A percentile compares a stretch with the other conserved stretches of the same genome.
These are phyloP conservation scores for Sporothrix protearum DNA, from an alignment of 2,329 filamentous ascomycete genomes.

Conservation along the genomic window DNA sequence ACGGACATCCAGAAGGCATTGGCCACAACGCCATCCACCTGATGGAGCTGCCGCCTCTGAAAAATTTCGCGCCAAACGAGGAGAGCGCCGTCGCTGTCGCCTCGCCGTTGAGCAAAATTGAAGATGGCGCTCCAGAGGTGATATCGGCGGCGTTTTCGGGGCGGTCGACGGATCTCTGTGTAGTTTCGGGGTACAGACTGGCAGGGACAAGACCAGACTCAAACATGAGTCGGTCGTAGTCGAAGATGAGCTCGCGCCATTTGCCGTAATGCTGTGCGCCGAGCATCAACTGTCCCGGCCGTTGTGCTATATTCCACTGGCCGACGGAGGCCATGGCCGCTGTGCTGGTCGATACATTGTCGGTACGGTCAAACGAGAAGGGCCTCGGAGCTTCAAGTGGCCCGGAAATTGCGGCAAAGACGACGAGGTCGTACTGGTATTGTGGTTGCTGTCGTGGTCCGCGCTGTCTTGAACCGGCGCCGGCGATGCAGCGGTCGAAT, in stretches of 20 bases:
- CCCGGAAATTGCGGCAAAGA: neutral
- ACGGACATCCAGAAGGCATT: constrained; percentile 35
- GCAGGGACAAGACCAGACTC: constrained; percentile 30
- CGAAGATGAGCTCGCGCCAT: constrained; percentile 31
- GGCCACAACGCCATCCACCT: constrained; percentile 31
- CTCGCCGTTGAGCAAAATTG: constrained; percentile 33
- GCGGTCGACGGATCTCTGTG: constrained; percentile 31
- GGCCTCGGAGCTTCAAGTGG: constrained; percentile 25
- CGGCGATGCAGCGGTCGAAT: neutral
- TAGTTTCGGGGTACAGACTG: neutral
- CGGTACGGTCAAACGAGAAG: neutral
- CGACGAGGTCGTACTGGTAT: neutral
- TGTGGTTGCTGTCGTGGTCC: neutral
- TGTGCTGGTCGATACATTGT: neutral
- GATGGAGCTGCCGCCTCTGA: constrained; percentile 29
- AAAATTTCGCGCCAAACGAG: constrained; percentile 33
- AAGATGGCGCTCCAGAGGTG: constrained; percentile 36
- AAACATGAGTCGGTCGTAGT: constrained; percentile 31
- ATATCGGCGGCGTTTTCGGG: constrained; percentile 33
- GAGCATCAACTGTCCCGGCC: constrained; percentile 19
- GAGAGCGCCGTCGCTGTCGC: constrained; percentile 30
- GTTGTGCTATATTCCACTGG: neutral
- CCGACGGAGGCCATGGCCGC: neutral
- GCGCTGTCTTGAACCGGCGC: neutral
- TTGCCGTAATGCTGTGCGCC: constrained; percentile 29